Percentiles rank a stretch among this genome's conserved stretches.
Evolutionary conservation across 1,284 basidiomycete genomes (phyloP).

Genomic region (Tilletia walkeri): DNA sequence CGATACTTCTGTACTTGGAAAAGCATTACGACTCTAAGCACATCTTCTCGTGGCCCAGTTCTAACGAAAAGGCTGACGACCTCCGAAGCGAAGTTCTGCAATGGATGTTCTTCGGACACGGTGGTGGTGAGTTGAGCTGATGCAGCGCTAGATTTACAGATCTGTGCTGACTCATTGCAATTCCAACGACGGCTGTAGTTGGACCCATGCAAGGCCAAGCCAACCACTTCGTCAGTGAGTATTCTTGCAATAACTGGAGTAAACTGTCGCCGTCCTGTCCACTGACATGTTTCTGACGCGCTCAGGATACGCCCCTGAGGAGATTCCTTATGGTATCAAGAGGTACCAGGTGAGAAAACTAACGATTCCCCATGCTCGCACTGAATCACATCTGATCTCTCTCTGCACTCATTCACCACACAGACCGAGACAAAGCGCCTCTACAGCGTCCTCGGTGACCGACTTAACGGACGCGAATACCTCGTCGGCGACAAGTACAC

Average conservation of each 20-base stretch:
- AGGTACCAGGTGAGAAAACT: constrained; percentile 25
- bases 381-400: not conserved
- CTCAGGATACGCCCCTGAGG: constrained; percentile 21
- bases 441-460: constrained; percentile 36
- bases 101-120: constrained; percentile 29
- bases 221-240: constrained; percentile 1
- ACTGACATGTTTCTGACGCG: no score
- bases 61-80: constrained; percentile 35
- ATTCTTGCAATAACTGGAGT: not conserved
- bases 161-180: not conserved
- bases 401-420: constrained; percentile 5
- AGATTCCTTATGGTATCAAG: constrained; percentile 38
- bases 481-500: constrained; percentile 45
- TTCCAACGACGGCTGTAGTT: not conserved
- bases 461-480: constrained; percentile 37
- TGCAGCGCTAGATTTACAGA: not conserved
- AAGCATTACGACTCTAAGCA: constrained; percentile 36
- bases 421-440: constrained; percentile 35
- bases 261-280: no score
- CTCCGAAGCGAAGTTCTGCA: constrained; percentile 37
- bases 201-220: constrained; percentile 36
- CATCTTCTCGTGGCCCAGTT: constrained; percentile 34
- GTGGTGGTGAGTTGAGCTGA: constrained; percentile 5
- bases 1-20: constrained; percentile 39
- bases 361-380: not conserved